Conservation (phyloP, 78 protist species). For the Tieghemostelium lacteum region DNA sequence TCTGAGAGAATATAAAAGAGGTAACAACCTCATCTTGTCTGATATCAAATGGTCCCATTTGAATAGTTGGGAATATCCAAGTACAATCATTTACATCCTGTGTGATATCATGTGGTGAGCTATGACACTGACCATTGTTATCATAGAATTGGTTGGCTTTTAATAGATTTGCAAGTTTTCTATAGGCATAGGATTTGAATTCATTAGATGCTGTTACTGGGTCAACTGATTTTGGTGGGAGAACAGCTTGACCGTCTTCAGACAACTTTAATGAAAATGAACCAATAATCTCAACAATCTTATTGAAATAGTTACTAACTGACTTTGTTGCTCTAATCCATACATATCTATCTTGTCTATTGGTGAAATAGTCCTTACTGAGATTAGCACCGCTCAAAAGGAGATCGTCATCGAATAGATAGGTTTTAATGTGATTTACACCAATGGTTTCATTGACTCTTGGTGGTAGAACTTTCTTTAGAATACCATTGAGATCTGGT, state of each 20-base stretch:
- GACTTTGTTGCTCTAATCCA: background rate
- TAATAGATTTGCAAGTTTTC: constrained; percentile 11
- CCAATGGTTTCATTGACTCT: constrained; percentile 78
- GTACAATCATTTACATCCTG: background rate
- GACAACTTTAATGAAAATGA: background rate
- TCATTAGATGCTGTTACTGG: constrained; percentile 30
- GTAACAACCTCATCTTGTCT: constrained; percentile 61
- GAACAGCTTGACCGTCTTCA: background rate
- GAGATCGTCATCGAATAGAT: constrained; percentile 81
- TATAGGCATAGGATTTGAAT: constrained; percentile 19
- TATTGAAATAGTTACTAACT: constrained; percentile 14
- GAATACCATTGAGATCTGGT: constrained; percentile 53
- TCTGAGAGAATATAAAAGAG: constrained; percentile 16
- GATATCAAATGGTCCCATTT: constrained; percentile 69
- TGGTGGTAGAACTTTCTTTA: constrained; percentile 45
- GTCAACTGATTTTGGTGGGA: constrained; percentile 7
- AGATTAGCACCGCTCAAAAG: constrained; percentile 84
- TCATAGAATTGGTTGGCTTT: constrained; percentile 8
- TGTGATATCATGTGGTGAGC: constrained; percentile 1
- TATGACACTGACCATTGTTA: background rate
- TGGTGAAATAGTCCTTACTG: constrained; percentile 74
- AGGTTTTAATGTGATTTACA: constrained; percentile 81
- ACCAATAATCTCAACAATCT: constrained; percentile 17
- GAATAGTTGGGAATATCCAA: constrained; percentile 78
- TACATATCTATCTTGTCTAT: constrained; percentile 84